Percentiles rank a stretch among this genome's conserved stretches.
phyloP scores from a whole-genome alignment of 805 yeast species.

The Saccharomycopsis amapae region DNA sequence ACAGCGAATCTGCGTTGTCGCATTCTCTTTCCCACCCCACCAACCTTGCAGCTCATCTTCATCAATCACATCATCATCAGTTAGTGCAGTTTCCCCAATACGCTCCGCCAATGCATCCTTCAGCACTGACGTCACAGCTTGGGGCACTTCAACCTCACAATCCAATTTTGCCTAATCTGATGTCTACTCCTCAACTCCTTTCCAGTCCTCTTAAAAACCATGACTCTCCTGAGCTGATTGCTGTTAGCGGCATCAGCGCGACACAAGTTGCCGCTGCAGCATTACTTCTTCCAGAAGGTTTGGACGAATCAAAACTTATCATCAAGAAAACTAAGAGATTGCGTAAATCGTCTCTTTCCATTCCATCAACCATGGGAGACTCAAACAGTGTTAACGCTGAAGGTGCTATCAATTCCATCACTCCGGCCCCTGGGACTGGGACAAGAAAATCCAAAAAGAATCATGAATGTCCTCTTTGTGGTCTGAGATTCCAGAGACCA shows the following conservation, averaged over 20 bases:
- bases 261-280: conserved; percentile 5
- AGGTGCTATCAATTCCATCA: neutral
- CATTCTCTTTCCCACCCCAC: conserved; percentile 11
- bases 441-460: conserved; percentile 40
- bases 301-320: conserved; percentile 17
- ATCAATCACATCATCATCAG: no score
- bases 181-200: no score
- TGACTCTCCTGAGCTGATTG: neutral
- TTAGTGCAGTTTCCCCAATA: no score
- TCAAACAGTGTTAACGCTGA: neutral
- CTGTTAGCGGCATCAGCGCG: conserved; percentile 6
- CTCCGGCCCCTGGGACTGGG: neutral
- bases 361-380: neutral
- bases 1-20: neutral
- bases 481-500: conserved; percentile 56
- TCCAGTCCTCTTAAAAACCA: no score
- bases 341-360: conserved; percentile 12
- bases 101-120: no score
- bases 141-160: no score
- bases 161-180: no score
- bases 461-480: conserved; percentile 60
- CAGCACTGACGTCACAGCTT: no score
- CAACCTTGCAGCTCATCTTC: neutral
- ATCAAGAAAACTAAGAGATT: conserved; percentile 18
- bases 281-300: conserved; percentile 15